Evolutionary conservation across 192 early-diverging fungal genomes (phyloP), one percentile per base, ranked within the genome.

Genomic region (Jimgerdemannia flammicorona): DNA sequence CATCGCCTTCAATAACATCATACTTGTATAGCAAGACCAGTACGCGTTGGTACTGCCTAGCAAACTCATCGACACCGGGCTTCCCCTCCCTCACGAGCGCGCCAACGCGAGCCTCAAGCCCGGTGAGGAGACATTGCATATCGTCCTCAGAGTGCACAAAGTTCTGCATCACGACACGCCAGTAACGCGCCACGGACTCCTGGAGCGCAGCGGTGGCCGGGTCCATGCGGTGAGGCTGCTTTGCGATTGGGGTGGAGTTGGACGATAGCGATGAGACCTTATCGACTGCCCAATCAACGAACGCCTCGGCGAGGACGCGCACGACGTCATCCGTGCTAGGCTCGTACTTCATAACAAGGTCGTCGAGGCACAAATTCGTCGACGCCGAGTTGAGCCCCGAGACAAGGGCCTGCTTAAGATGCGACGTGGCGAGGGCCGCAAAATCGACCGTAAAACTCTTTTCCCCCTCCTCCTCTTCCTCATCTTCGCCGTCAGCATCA

Each of bases 21-120:
- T 78, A 78, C 68, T 87, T 87, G 72, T 80, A 85, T 2, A 87
- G 70, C 64, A 83, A 78, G 19, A 87, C 68, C 4, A 87, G 70
- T 9, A 84, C 44, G 65, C 78, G 73, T 71, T 83, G 70, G 71
- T 80, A 80, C 75, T 84, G 66, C 43, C 83, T 69, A 75, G 72
- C 76, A 67, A 77, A n/a, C 11, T 66, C 73, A 20, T 70, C 44
- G 40, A 44, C 74, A 49, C 49, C 69, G 43, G 40, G 43, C 59
- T 71, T 41, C 39, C 40, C 44, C 54, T 44, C 72, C 44, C 63
- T 6, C 14, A 10, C 49, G 8, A 59, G 49, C 49, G 6, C 73
- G 14, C 64, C 72, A 29, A 44, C n/a, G 19, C 64, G 43, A 3
- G 73, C 44, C 70, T 79, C 86, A 3, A 80, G 66, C 7, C 66